Percentiles rank a stretch among this genome's conserved stretches.
phyloP scores from a whole-genome alignment of 2,329 filamentous ascomycete species.

The Helotiales sp. region DNA sequence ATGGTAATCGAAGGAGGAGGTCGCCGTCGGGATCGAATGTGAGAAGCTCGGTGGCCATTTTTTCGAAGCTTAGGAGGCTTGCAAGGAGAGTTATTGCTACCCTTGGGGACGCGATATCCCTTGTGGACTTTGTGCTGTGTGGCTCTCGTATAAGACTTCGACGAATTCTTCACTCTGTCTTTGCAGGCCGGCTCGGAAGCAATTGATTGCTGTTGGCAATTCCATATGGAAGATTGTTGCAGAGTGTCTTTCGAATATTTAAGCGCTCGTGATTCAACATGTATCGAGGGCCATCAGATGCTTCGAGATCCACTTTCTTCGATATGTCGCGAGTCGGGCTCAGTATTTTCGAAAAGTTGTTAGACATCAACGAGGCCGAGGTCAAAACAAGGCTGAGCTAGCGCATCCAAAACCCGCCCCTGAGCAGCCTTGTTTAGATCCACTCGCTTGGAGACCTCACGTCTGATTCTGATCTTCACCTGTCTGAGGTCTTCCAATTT shows the following conservation, averaged over 20 bases:
- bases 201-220: too few species aligned
- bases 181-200: too few species aligned
- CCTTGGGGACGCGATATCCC: not conserved
- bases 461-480: too few species aligned
- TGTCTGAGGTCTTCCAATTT: too few species aligned
- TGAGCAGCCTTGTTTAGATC: not conserved
- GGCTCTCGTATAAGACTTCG: too few species aligned
- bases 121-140: not conserved
- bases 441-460: too few species aligned
- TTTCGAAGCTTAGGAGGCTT: constrained; percentile 21
- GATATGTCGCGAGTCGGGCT: not conserved
- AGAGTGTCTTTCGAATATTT: not conserved
- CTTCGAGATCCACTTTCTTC: not conserved
- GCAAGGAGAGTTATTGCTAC: too few species aligned
- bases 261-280: not conserved
- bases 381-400: not conserved
- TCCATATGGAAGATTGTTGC: too few species aligned
- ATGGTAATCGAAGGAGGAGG: constrained; percentile 8
- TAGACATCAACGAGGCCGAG: not conserved
- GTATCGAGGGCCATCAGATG: not conserved
- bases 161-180: too few species aligned
- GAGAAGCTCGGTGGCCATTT: not conserved
- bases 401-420: not conserved
- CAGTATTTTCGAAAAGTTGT: not conserved
- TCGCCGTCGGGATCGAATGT: constrained; percentile 18